Percentiles rank a stretch among this genome's conserved stretches.
phyloP scores from a whole-genome alignment of 176 grass and related monocot species.

The Panicum miliaceum region DNA sequence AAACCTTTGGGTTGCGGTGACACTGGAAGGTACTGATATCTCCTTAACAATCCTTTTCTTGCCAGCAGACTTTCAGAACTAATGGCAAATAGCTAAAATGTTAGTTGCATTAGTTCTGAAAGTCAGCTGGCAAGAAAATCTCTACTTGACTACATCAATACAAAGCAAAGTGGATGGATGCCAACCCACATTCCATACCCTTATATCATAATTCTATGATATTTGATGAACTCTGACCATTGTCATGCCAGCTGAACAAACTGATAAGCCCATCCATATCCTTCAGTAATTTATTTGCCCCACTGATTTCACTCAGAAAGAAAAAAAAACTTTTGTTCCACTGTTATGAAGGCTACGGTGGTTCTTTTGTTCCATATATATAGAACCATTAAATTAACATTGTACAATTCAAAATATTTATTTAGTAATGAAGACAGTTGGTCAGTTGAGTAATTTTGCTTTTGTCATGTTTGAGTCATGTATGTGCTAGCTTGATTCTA shows the following conservation, averaged over 20 bases:
- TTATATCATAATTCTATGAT: neutral
- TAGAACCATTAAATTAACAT: neutral
- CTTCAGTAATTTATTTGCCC: neutral
- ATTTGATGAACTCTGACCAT: neutral
- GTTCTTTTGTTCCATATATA: neutral
- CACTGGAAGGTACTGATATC: constrained; percentile 80
- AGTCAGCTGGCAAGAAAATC: neutral
- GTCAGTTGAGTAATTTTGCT: constrained; percentile 1
- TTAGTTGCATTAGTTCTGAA: neutral
- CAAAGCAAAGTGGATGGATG: neutral
- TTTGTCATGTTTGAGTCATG: constrained; percentile 4
- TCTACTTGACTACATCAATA: neutral
- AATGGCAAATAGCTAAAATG: no score
- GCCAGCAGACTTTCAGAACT: neutral
- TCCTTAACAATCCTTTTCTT: constrained; percentile 11
- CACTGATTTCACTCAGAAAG: neutral
- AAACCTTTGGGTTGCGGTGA: constrained; percentile 93
- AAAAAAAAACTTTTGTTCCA: neutral
- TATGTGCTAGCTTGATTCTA: neutral
- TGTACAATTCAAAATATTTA: neutral
- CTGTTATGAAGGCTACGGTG: neutral
- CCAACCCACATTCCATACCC: neutral
- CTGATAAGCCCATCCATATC: neutral
- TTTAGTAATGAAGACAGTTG: neutral
- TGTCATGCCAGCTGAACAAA: neutral